phyloP scores from a whole-genome alignment of 257 asterid genomes.

The Gynochthodes officinalis region DNA sequence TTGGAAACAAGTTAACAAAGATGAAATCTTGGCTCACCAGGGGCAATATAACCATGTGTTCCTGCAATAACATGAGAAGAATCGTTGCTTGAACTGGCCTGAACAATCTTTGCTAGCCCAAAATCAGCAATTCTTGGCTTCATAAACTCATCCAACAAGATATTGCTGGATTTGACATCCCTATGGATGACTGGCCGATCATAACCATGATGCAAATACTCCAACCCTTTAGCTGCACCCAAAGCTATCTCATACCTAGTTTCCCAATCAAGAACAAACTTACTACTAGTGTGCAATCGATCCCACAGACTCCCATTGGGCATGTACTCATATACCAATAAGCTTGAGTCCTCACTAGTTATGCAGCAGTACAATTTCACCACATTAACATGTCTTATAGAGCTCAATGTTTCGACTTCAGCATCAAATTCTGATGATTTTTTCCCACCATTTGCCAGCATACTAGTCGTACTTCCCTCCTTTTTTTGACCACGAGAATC shows the following conservation, averaged over 20 bases:
- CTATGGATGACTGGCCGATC: constrained; percentile 77
- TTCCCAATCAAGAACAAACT: constrained; percentile 67
- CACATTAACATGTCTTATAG: constrained; percentile 78
- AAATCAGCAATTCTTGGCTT: constrained; percentile 90
- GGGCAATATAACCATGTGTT: constrained; percentile 92
- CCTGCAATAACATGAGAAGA: constrained; percentile 79
- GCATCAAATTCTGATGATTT: constrained; percentile 63
- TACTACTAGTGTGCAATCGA: constrained; percentile 51
- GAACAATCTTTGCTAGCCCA: constrained; percentile 77
- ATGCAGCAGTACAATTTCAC: constrained; percentile 82
- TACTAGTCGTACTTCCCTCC: constrained; percentile 40
- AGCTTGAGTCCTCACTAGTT: constrained; percentile 79
- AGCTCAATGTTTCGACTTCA: constrained; percentile 75
- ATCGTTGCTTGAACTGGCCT: constrained; percentile 34
- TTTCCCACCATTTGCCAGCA: constrained; percentile 33
- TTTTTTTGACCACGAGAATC: constrained; percentile 20
- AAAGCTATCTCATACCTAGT: constrained; percentile 70
- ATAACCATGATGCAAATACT: constrained; percentile 81
- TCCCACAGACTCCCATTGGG: constrained; percentile 96
- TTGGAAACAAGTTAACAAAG: background rate
- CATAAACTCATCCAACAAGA: constrained; percentile 65
- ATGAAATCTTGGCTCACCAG: constrained; percentile 44
- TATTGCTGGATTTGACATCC: constrained; percentile 92
- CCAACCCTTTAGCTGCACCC: constrained; percentile 85
- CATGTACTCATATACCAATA: constrained; percentile 89